These are phyloP conservation scores for Mycena epipterygia DNA, from an alignment of 768 basidiomycete species.

Conservation along the genomic window DNA sequence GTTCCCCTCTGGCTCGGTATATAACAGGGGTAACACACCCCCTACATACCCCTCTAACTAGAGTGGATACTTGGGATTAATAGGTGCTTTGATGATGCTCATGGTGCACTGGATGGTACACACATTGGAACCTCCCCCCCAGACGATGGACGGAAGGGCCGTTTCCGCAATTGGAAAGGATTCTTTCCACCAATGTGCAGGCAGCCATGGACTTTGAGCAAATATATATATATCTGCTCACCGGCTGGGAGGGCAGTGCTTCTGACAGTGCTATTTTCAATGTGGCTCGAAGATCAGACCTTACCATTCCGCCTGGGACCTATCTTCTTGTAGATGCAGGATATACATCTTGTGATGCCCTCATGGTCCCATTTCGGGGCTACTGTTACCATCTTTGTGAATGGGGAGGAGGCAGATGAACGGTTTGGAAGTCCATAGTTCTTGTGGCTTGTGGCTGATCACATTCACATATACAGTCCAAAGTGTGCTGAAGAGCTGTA, in stretches of 20 bases:
- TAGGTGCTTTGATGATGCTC: not conserved
- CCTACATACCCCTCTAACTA: too few species aligned
- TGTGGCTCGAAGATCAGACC: not conserved
- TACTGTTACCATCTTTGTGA: constrained; percentile 10
- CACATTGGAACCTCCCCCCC: constrained; percentile 4
- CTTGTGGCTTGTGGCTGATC: not conserved
- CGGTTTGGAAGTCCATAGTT: not conserved
- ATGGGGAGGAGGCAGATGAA: constrained; percentile 7
- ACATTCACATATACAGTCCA: constrained; percentile 19
- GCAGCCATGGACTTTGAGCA: not conserved
- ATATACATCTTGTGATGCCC: constrained; percentile 14
- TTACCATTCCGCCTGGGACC: not conserved
- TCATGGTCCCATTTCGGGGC: constrained; percentile 13
- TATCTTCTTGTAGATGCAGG: constrained; percentile 6
- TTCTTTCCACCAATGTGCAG: constrained; percentile 3
- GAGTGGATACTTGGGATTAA: too few species aligned
- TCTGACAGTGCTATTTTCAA: constrained; percentile 2
- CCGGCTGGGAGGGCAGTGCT: constrained; percentile 5
- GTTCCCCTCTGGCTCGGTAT: too few species aligned
- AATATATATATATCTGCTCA: not conserved
- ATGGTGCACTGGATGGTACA: constrained; percentile 1
- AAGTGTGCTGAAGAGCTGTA: constrained; percentile 38
- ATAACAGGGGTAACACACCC: too few species aligned
- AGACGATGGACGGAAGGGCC: not conserved
- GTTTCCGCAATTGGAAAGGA: not conserved